Conservation (phyloP, 2,329 filamentous ascomycete genomes). For the Chalara sp. region DNA sequence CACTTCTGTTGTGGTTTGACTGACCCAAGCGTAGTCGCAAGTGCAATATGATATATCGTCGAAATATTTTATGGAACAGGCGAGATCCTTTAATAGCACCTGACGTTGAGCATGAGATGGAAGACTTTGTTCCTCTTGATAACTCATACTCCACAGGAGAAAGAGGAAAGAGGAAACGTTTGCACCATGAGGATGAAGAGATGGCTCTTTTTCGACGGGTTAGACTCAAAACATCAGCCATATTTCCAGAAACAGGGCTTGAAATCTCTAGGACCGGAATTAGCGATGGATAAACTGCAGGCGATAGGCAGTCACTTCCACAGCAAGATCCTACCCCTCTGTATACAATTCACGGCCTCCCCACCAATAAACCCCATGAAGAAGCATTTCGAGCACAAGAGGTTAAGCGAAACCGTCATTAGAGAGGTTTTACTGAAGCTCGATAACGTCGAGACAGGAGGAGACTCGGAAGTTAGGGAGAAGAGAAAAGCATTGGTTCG, state of each 20-base stretch:
- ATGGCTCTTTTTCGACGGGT: neutral
- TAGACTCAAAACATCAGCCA: neutral
- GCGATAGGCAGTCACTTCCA: slow-evolving; percentile 57
- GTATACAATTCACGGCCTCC: slow-evolving; percentile 47
- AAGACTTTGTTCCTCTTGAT: too few relatives aligned
- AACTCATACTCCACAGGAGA: too few relatives aligned
- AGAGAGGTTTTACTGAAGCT: slow-evolving; percentile 67
- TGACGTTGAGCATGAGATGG: too few relatives aligned
- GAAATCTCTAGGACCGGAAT: neutral
- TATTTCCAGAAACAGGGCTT: too few relatives aligned
- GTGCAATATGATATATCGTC: too few relatives aligned
- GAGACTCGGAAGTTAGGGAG: slow-evolving; percentile 53
- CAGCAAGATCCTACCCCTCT: slow-evolving; percentile 53
- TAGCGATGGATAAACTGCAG: slow-evolving; percentile 53
- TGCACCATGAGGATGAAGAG: neutral
- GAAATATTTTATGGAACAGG: too few relatives aligned
- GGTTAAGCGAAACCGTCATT: slow-evolving; percentile 65
- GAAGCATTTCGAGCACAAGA: slow-evolving; percentile 63
- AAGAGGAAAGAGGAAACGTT: neutral
- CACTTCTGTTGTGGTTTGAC: too few relatives aligned
- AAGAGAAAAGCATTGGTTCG: slow-evolving; percentile 63
- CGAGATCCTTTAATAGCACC: too few relatives aligned
- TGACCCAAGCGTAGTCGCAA: too few relatives aligned
- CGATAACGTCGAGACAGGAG: slow-evolving; percentile 65
- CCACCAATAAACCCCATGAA: slow-evolving; percentile 60